Percentiles rank a stretch among this genome's conserved stretches.
phyloP scores from a whole-genome alignment of 768 basidiomycete genomes.

The Phlebiopsis flavidoalba region DNA sequence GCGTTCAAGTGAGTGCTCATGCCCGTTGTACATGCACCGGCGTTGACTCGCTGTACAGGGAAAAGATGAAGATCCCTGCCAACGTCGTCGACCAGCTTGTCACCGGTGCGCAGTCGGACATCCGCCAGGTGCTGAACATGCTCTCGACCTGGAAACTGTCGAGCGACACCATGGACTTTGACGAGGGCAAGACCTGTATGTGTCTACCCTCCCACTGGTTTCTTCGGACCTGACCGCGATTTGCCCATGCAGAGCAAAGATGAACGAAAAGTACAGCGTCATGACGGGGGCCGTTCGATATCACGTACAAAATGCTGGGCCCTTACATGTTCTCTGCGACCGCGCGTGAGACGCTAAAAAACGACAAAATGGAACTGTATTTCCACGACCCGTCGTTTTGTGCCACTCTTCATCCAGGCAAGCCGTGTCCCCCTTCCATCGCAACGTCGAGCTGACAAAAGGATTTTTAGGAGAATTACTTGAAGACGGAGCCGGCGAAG shows the following conservation, averaged over 20 bases:
- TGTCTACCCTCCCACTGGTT: constrained; percentile 28
- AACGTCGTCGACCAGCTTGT: constrained; percentile 93
- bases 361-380: constrained; percentile 93
- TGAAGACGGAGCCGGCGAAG: constrained; percentile 73
- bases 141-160: constrained; percentile 96
- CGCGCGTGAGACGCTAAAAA: constrained; percentile 69
- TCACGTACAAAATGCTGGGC: constrained; percentile 84
- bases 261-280: constrained; percentile 90
- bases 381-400: constrained; percentile 94
- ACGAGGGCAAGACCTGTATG: constrained; percentile 92
- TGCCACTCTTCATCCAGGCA: constrained; percentile 94
- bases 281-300: constrained; percentile 91
- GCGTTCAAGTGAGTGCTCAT: constrained; percentile 70
- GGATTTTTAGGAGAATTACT: constrained; percentile 78
- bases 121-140: constrained; percentile 97
- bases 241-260: constrained; percentile 52
- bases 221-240: background rate
- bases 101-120: constrained; percentile 86
- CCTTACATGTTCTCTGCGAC: constrained; percentile 88
- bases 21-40: background rate
- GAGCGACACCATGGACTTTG: constrained; percentile 76
- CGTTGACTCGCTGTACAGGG: constrained; percentile 39
- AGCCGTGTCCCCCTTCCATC: constrained; percentile 2
- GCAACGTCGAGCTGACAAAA: background rate
- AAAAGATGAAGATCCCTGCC: constrained; percentile 88